Conservation (phyloP, 164 flowering plant genomes). For the Piper longum region DNA sequence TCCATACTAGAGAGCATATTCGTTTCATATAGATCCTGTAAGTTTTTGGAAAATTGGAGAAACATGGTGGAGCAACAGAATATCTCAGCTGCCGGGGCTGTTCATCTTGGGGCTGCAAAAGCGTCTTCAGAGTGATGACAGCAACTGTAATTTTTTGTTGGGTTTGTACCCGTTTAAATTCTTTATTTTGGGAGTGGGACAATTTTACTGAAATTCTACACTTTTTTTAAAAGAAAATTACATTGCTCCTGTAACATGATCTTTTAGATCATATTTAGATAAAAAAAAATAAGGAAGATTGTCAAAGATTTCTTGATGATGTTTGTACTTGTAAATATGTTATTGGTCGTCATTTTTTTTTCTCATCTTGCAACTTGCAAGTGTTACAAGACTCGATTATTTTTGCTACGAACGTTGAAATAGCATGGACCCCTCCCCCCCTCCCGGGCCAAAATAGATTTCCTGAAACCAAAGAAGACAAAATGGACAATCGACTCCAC, state of each 20-base stretch:
- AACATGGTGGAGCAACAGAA: not conserved
- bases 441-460: no score
- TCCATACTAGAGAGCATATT: not conserved
- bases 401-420: no score
- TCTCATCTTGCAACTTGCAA: no score
- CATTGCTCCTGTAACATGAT: not conserved
- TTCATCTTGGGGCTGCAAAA: not conserved
- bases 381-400: no score
- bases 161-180: not conserved
- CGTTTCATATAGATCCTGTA: not conserved
- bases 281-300: not conserved
- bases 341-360: no score
- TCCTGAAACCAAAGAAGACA: not conserved
- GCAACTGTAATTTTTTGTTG: not conserved
- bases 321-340: no score
- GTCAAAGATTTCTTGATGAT: no score
- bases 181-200: not conserved
- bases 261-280: not conserved
- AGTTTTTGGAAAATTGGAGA: not conserved
- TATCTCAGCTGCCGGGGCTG: not conserved
- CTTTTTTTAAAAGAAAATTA: no score
- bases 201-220: no score
- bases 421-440: no score
- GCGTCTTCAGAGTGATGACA: not conserved
- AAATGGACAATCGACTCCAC: slow-evolving; percentile 24